Percentiles rank a stretch among this genome's conserved stretches.
phyloP scores from a whole-genome alignment of 169 alveolate genomes.

The Plasmodium vivax region DNA sequence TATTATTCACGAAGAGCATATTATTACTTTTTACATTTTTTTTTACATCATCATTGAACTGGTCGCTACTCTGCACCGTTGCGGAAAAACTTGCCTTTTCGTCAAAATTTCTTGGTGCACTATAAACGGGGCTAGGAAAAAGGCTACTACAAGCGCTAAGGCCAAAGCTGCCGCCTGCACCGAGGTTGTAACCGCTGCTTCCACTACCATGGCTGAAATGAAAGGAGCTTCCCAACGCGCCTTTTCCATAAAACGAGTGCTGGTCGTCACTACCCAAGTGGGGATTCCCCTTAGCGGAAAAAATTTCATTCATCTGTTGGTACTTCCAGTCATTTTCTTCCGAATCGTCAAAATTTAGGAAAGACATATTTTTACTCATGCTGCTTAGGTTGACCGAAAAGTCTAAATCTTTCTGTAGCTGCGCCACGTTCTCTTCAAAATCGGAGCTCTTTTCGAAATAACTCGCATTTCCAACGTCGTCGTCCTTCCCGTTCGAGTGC shows the following conservation, averaged over 20 bases:
- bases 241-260: background rate
- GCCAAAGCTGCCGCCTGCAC: background rate
- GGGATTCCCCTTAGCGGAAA: background rate
- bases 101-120: background rate
- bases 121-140: background rate
- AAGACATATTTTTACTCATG: background rate
- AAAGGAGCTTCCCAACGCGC: background rate
- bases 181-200: background rate
- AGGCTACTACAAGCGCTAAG: background rate
- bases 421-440: background rate
- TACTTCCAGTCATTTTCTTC: background rate
- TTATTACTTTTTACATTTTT: background rate
- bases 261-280: background rate
- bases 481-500: background rate
- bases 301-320: background rate
- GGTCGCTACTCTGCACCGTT: background rate
- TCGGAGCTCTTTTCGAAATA: background rate
- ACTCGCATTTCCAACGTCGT: background rate
- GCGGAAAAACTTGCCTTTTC: background rate
- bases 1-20: background rate
- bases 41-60: background rate
- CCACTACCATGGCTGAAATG: background rate
- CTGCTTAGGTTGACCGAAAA: constrained; percentile 4
- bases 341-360: constrained; percentile 4
- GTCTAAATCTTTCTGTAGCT: constrained; percentile 10